Evolutionary conservation across 495 filamentous ascomycete species (phyloP), one percentile per base, ranked within the genome.

Genomic region (Aspergillus homomorphus): DNA sequence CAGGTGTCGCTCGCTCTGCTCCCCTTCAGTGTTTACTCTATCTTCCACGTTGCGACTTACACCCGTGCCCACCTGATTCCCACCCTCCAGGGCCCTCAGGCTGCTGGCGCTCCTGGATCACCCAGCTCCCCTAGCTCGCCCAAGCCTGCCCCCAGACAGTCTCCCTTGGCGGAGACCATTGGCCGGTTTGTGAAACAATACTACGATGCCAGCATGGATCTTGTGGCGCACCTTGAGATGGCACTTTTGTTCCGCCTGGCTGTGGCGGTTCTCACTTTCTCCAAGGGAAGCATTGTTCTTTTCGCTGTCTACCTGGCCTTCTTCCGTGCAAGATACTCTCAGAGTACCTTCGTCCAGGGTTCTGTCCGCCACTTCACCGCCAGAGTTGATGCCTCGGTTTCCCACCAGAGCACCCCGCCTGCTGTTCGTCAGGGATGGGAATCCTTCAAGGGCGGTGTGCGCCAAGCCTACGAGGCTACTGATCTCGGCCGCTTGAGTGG

Each of bases 141-240:
- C 55, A 86, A 85, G 69, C 77, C 85, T 19, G 80, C 82, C 56
- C 77, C 78, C 64, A 84, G 83, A 69, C 77, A 84, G 59, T 87
- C 87, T 65, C 80, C 88, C 30, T 67, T 90, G 22, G 84, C 89
- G 16, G 91, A 97, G 54, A 84, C 79, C 58, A 96, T 98, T 69
- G 91, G 90, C 51, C 77, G 79, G 59, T 98, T 98, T 69, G 92
- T 98, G 72, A 98, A 97, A 84, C 85, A 92, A 70, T 96, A 98
- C 81, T 98, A 98, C 68, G 95, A 98, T 71, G 74, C 82, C 48
- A 87, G 87, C 63, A 94, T 94, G 90, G 88, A 87, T 60, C 80
- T 93, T 28, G 90, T 94, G 28, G 84, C 89, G 16, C 71, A 73
- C 30, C 82, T 94, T 28, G 90, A 94, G 72, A 86, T 94, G 56